Evolutionary conservation across 768 basidiomycete species (phyloP).

Genomic region (Fistulinella prunicolor): DNA sequence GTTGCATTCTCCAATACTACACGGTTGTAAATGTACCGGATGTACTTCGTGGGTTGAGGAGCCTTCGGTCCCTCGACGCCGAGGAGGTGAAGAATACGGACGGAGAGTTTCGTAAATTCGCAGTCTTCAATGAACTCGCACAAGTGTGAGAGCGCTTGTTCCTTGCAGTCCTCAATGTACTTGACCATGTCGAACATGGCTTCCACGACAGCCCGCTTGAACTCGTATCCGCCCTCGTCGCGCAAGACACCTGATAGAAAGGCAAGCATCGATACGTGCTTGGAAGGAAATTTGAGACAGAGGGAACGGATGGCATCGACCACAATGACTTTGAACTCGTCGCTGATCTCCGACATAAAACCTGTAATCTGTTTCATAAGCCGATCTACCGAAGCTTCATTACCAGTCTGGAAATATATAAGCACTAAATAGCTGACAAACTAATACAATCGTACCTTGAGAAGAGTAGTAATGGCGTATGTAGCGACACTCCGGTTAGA

Average conservation of each 20-base stretch:
- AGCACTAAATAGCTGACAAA: not conserved
- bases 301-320: slow-evolving; percentile 98
- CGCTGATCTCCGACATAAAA: slow-evolving; percentile 99
- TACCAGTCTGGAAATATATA: slow-evolving; percentile 72
- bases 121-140: slow-evolving; percentile 99
- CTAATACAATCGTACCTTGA: slow-evolving; percentile 69
- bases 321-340: slow-evolving; percentile 99
- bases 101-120: slow-evolving; percentile 98
- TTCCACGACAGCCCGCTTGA: slow-evolving; percentile 98
- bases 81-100: slow-evolving; percentile 91
- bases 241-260: slow-evolving; percentile 96
- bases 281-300: slow-evolving; percentile 97
- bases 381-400: slow-evolving; percentile 97
- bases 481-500: slow-evolving; percentile 95
- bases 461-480: slow-evolving; percentile 95
- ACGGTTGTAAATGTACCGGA: slow-evolving; percentile 99
- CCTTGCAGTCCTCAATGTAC: slow-evolving; percentile 92
- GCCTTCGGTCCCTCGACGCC: slow-evolving; percentile 96
- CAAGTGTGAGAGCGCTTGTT: slow-evolving; percentile 94
- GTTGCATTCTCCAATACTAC: slow-evolving; percentile 98
- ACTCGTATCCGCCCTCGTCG: slow-evolving; percentile 99
- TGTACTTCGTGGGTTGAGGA: slow-evolving; percentile 96
- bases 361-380: slow-evolving; percentile 99
- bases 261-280: slow-evolving; percentile 94
- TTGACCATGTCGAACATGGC: slow-evolving; percentile 99